Evolutionary conservation across 164 flowering plant genomes (phyloP).

Genomic region (Macadamia integrifolia): DNA sequence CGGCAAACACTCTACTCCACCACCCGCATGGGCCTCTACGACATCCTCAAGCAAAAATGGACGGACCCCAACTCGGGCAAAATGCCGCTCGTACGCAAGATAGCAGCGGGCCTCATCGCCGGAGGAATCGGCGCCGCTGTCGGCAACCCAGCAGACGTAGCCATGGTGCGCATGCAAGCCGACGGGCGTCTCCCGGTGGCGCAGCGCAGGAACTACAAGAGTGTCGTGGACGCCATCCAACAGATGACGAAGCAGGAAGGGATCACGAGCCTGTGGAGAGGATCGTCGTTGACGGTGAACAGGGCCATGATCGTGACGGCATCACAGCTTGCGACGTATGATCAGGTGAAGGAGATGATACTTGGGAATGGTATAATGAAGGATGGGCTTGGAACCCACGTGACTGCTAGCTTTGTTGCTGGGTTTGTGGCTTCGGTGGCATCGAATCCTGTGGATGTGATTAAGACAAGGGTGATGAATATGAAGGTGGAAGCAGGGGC

Average conservation of each 20-base stretch:
- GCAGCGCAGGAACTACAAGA: constrained; percentile 73
- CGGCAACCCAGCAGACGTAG: constrained; percentile 92
- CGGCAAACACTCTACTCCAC: constrained; percentile 85
- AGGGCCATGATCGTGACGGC: constrained; percentile 94
- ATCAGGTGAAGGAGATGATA: constrained; percentile 74
- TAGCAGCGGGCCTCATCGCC: constrained; percentile 65
- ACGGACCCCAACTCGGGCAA: constrained; percentile 48
- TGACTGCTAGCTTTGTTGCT: constrained; percentile 76
- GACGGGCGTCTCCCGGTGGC: constrained; percentile 76
- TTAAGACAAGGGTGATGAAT: constrained; percentile 88
- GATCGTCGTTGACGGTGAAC: constrained; percentile 80
- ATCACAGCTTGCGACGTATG: constrained; percentile 87
- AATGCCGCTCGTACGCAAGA: constrained; percentile 54
- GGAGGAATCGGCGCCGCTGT: constrained; percentile 84
- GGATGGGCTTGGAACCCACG: constrained; percentile 86
- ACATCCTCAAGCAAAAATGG: constrained; percentile 64
- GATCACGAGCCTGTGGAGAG: constrained; percentile 72
- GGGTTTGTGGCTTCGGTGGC: constrained; percentile 86
- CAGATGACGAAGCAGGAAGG: constrained; percentile 66
- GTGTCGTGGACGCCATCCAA: constrained; percentile 67
- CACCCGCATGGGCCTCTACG: constrained; percentile 90
- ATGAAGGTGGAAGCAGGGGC: constrained; percentile 71
- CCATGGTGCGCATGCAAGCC: constrained; percentile 96
- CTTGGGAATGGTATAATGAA: constrained; percentile 44
- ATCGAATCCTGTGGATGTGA: constrained; percentile 84